phyloP scores from a whole-genome alignment of 78 protist genomes.

The Dictyostelium discoideum region DNA sequence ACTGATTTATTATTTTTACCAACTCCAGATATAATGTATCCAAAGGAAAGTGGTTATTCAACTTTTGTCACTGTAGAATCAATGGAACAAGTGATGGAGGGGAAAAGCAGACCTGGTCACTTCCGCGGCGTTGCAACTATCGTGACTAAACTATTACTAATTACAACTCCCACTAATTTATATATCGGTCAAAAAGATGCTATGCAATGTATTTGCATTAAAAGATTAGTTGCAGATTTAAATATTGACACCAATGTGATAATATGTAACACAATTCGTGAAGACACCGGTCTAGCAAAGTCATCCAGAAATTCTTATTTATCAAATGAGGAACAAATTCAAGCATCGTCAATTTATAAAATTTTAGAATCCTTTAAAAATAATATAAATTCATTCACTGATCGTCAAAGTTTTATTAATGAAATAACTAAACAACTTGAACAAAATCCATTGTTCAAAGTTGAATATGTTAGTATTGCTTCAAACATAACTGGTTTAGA shows the following conservation, averaged over 20 bases:
- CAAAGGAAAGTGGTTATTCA: constrained; percentile 8
- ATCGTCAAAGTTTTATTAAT: not conserved
- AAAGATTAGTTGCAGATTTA: constrained; percentile 64
- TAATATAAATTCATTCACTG: not conserved
- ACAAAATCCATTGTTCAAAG: not conserved
- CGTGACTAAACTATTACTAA: constrained; percentile 85
- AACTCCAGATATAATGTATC: constrained; percentile 76
- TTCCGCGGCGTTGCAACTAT: constrained; percentile 92
- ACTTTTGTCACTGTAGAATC: constrained; percentile 55
- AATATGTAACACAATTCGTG: constrained; percentile 80
- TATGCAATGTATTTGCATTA: constrained; percentile 86
- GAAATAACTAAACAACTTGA: not conserved
- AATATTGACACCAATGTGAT: constrained; percentile 55
- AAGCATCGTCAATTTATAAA: constrained; percentile 44
- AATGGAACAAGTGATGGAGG: constrained; percentile 26
- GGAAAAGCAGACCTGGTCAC: constrained; percentile 78
- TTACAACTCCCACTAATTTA: constrained; percentile 64
- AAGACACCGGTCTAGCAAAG: constrained; percentile 88
- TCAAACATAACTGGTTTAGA: constrained; percentile 17
- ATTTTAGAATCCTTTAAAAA: not conserved
- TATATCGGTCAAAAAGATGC: constrained; percentile 93
- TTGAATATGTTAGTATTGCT: constrained; percentile 57
- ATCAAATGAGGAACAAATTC: constrained; percentile 34
- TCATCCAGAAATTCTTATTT: constrained; percentile 72
- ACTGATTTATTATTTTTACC: constrained; percentile 87